Percentiles rank a stretch among this genome's conserved stretches.
Evolutionary conservation across 768 basidiomycete species (phyloP).

Genomic region (Hygrophoropsis aurantiaca): DNA sequence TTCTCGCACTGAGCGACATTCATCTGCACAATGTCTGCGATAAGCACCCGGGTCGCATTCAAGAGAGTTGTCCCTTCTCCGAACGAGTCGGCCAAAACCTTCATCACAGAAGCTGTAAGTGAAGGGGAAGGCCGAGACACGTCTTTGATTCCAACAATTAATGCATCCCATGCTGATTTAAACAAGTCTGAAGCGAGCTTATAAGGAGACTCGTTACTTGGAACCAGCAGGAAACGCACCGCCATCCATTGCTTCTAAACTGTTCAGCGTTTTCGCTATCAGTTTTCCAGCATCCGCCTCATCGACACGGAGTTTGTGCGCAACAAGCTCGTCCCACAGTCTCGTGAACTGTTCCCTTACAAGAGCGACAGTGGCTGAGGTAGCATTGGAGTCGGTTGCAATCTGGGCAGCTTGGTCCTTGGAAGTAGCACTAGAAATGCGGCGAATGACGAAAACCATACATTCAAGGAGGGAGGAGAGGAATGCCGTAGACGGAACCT

Average conservation of each 20-base stretch:
- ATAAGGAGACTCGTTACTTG: neutral
- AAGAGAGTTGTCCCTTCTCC: slow-evolving; percentile 26
- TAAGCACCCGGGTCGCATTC: slow-evolving; percentile 26
- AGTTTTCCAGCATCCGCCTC: slow-evolving; percentile 41
- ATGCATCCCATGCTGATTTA: slow-evolving; percentile 44
- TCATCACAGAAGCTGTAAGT: slow-evolving; percentile 47
- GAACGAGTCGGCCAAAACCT: slow-evolving; percentile 42
- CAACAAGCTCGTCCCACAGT: slow-evolving; percentile 49
- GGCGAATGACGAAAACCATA: slow-evolving; percentile 53
- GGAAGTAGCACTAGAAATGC: slow-evolving; percentile 32
- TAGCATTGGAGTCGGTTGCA: slow-evolving; percentile 1
- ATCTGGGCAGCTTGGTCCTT: slow-evolving; percentile 9
- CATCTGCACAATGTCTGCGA: slow-evolving; percentile 33
- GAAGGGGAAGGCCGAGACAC: slow-evolving; percentile 20
- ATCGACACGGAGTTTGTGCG: slow-evolving; percentile 46
- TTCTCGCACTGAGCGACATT: slow-evolving; percentile 34
- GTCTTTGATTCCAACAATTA: slow-evolving; percentile 32
- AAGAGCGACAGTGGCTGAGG: slow-evolving; percentile 22
- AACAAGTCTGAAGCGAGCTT: slow-evolving; percentile 41
- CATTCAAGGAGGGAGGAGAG: slow-evolving; percentile 71
- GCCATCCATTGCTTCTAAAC: slow-evolving; percentile 21
- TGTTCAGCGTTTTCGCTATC: slow-evolving; percentile 41
- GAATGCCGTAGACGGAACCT: slow-evolving; percentile 61
- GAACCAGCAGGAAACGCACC: slow-evolving; percentile 20
- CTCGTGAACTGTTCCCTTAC: slow-evolving; percentile 45